A percentile compares a stretch with the other conserved stretches of the same genome.
Conservation (phyloP, 129 eudicot species). For the Silybum marianum region DNA sequence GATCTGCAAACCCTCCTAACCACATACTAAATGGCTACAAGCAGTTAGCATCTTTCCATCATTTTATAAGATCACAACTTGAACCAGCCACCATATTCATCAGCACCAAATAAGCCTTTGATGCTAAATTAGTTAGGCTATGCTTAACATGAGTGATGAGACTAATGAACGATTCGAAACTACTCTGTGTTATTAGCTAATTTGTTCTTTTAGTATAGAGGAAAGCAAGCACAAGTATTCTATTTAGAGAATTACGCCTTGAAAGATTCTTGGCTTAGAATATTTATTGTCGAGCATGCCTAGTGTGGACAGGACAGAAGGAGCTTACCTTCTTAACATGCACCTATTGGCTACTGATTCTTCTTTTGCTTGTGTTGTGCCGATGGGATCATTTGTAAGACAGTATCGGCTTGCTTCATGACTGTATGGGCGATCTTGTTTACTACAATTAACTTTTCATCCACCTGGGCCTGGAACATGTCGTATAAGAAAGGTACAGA, state of each 20-base stretch:
- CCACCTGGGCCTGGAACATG: constrained; percentile 69
- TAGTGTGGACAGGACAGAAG: not conserved
- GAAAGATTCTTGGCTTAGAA: not conserved
- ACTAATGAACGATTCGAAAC: not conserved
- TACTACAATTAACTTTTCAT: constrained; percentile 54
- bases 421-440: constrained; percentile 39
- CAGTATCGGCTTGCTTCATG: constrained; percentile 34
- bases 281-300: not conserved
- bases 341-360: constrained; percentile 49
- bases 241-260: not conserved
- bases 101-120: not conserved
- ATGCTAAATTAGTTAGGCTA: not conserved
- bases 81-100: not conserved
- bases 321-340: constrained; percentile 26
- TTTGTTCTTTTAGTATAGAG: not conserved
- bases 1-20: not conserved
- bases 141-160: not conserved
- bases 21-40: not conserved
- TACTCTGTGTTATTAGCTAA: not conserved
- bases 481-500: constrained; percentile 77
- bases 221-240: constrained; percentile 5
- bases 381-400: constrained; percentile 54
- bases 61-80: not conserved
- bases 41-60: not conserved
- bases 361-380: constrained; percentile 62